Conservation (phyloP, 805 yeast species). For the Nakazawaea pomicola region DNA sequence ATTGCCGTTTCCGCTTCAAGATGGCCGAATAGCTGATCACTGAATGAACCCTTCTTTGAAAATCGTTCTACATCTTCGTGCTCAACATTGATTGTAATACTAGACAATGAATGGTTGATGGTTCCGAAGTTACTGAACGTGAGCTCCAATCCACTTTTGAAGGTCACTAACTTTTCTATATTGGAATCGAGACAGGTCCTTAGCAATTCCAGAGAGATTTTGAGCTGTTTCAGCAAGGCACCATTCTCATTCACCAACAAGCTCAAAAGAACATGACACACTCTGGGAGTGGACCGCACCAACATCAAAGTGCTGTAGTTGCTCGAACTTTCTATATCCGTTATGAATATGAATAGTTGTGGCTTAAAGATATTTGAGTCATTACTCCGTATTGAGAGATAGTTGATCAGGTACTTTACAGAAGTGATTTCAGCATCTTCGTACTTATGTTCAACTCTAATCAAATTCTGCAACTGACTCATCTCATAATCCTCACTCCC, state of each 20-base stretch:
- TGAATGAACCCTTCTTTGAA: conserved; percentile 11
- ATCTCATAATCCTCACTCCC: not conserved
- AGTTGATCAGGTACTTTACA: not conserved
- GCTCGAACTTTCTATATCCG: not conserved
- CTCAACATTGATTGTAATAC: conserved; percentile 21
- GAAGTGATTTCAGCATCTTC: not conserved
- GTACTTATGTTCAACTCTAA: not conserved
- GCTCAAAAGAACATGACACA: not conserved
- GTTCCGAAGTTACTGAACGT: conserved; percentile 16
- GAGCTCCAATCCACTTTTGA: conserved; percentile 17
- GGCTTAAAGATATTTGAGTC: conserved; percentile 5
- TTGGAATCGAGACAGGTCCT: conserved; percentile 1
- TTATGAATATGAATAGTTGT: conserved; percentile 7
- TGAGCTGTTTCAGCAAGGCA: conserved; percentile 2
- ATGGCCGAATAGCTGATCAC: conserved; percentile 18
- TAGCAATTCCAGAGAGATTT: conserved; percentile 1
- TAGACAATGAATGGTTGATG: conserved; percentile 15
- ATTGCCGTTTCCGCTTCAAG: conserved; percentile 22
- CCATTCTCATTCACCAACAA: conserved; percentile 9
- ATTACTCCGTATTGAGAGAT: conserved; percentile 4
- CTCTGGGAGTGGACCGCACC: conserved; percentile 4
- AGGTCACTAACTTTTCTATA: conserved; percentile 11
- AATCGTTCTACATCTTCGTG: conserved; percentile 20
- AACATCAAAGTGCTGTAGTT: conserved; percentile 6
- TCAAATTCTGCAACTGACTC: conserved; percentile 2